Evolutionary conservation across 164 flowering plant species (phyloP), one percentile per base, ranked within the genome.

Genomic region (Santalum album): DNA sequence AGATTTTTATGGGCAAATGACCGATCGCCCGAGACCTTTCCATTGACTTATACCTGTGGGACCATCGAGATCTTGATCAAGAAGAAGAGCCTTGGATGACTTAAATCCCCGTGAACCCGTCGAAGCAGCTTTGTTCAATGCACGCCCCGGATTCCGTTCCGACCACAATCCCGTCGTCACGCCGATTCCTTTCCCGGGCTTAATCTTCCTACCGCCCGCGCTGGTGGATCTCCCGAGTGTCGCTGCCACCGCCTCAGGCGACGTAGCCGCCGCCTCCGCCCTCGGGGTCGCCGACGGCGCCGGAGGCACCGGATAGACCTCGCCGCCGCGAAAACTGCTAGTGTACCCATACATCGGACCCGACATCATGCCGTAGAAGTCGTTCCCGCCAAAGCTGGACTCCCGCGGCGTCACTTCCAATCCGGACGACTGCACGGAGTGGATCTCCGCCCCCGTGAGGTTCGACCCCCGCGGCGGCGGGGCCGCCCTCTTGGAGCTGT

Each of bases 381-480:
- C 95, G 0, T 64, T 73, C 39, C 86, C 95, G 63, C 87, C 87
- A 53, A 87, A 90, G 64, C 95, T 90, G 2, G 91, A 87, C 6
- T 78, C 91, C 49, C 96, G 70, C 0, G 98, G 98, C 1, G 98
- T 87, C 7, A 88, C 92, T 62, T 79, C 87, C 3, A n/a, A n/a
- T n/a, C 88, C 34, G 0, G 98, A 90, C 0, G 96, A 86, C 55
- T 90, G 96, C 0, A 86, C 69, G 0, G 96, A 86, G 64, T 87
- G 87, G 32, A 87, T 90, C 75, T 90, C 98, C 0, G 81, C 88
- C 0, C 91, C 91, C 1, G 98, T 83, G 3, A 87, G 79, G 39
- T 90, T 86, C 1, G 96, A 86, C 0, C 85, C 81, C 19, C 95
- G 35, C 0, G 98, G 96, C 0, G 97, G 87, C 56, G 81, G 73